Evolutionary conservation across 192 early-diverging fungal genomes (phyloP).

Genomic region (Gigaspora rosea): DNA sequence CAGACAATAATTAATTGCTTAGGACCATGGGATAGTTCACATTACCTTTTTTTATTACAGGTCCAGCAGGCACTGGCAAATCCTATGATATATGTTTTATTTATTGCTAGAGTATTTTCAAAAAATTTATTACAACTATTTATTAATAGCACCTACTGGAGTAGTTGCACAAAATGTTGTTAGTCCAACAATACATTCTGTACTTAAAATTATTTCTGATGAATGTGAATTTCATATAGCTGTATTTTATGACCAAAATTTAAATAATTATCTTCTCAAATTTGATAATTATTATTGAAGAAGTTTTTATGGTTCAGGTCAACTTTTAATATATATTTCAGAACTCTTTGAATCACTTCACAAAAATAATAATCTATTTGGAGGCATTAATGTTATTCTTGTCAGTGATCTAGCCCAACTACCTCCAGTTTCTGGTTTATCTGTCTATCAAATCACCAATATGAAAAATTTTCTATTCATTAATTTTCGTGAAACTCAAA

Average conservation of each 20-base stretch:
- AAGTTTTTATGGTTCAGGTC: not conserved
- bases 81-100: too few relatives aligned
- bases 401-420: not conserved
- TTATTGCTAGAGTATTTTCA: too few relatives aligned
- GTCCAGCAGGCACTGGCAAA: too few relatives aligned
- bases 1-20: too few relatives aligned
- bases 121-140: not conserved
- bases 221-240: not conserved
- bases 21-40: too few relatives aligned
- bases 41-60: too few relatives aligned
- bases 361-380: not conserved
- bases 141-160: constrained; percentile 1
- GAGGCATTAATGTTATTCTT: not conserved
- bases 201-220: not conserved
- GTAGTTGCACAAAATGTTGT: not conserved
- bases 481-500: too few relatives aligned
- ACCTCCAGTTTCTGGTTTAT: too few relatives aligned
- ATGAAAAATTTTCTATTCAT: too few relatives aligned
- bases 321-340: not conserved
- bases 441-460: too few relatives aligned
- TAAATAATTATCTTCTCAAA: not conserved
- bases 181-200: not conserved
- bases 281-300: not conserved
- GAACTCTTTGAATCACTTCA: not conserved
- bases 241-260: not conserved